These are phyloP conservation scores for Nicotiana rustica DNA, from an alignment of 305 asterid species.

Conservation along the genomic window DNA sequence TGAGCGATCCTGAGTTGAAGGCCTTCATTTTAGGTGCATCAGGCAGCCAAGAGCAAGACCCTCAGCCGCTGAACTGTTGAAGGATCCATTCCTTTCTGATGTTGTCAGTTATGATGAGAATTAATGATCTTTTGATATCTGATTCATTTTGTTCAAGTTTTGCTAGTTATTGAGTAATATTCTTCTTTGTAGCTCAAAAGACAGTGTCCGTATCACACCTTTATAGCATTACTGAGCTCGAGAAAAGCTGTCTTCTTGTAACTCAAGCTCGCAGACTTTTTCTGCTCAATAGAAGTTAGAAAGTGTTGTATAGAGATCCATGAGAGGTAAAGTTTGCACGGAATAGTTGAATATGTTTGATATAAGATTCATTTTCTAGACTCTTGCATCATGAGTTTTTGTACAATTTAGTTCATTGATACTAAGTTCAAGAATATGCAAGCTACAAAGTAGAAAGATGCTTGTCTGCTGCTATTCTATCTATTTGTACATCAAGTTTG, in stretches of 20 bases:
- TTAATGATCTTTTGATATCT: neutral
- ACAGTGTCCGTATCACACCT: neutral
- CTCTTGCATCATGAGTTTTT: neutral
- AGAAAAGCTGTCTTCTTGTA: neutral
- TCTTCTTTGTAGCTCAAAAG: neutral
- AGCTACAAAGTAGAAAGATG: neutral
- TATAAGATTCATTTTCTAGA: conserved; percentile 8
- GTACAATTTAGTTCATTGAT: neutral
- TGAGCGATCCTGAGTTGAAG: conserved; percentile 36
- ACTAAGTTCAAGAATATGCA: neutral
- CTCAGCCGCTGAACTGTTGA: conserved; percentile 39
- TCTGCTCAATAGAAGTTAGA: neutral
- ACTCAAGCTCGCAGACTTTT: neutral
- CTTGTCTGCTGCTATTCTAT: neutral
- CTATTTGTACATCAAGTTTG: neutral
- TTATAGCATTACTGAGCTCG: neutral
- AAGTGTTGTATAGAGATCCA: neutral
- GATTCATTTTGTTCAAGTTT: conserved; percentile 9
- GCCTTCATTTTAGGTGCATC: conserved; percentile 36
- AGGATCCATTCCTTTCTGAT: conserved; percentile 37
- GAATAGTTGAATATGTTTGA: neutral
- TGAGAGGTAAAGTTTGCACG: neutral
- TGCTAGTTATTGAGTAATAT: neutral
- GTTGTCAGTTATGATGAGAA: conserved; percentile 12
- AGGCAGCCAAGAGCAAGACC: conserved; percentile 41